Evolutionary conservation across 768 basidiomycete genomes (phyloP), one percentile per base, ranked within the genome.

Genomic region (Lepiota subincarnata): DNA sequence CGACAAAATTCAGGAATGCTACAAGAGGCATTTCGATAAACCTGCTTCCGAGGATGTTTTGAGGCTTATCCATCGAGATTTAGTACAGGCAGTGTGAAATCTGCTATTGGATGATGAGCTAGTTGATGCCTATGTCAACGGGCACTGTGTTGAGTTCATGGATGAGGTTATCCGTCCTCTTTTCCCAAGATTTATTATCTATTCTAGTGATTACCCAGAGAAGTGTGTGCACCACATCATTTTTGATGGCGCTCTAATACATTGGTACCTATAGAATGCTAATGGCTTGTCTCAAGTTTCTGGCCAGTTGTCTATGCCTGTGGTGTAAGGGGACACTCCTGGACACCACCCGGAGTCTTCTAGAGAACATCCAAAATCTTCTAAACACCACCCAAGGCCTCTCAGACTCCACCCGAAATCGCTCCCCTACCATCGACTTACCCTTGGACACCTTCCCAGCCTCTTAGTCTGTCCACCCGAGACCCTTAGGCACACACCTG

Each of bases 131-230:
- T 73, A 70, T 53, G 35, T 31, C 14, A 58, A 73, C 53, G 71
- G 73, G 0, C 65, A 73, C 7, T 62, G 68, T 1, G 36, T 71
- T 0, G 31, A 42, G 6, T 73, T 66, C 44, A 20, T 24, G 8
- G 71, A 73, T 62, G 66, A 67, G 0, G 57, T 72, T 6, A 12
- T 34, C 8, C 63, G 70, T 1, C 59, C 59, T 2, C 50, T 74
- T 10, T 74, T 63, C 57, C 70, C 68, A 8, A 59, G 65, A 0
- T 49, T 74, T 20, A 66, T 73, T 44, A 68, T 63, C 0, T 71
- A 72, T 53, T 67, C 70, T 1, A 68, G 70, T 0, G 71, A 73
- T 59, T 75, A 74, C 55, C 72, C 70, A 5, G 73, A 75, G 49
- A 73, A 73, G 73, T 76, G 55, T 53, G 67, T 57, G 6, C 18